Evolutionary conservation across 169 alveolate species (phyloP).

Genomic region (Perkinsus chesapeaki): DNA sequence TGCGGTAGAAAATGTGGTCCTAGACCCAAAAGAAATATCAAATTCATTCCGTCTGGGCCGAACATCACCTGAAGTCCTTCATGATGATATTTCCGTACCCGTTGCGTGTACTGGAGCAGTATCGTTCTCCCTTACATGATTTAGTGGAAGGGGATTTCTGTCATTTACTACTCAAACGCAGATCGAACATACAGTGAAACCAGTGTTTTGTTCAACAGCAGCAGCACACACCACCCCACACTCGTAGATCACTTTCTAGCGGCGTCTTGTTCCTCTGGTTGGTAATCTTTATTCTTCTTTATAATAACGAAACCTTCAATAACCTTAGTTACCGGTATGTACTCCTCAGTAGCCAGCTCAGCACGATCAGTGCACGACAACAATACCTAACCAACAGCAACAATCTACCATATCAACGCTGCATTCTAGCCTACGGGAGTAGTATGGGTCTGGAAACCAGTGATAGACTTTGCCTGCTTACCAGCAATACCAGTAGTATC

Average conservation of each 20-base stretch:
- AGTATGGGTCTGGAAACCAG: slow-evolving; percentile 98
- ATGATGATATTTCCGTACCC: no score
- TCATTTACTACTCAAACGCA: no score
- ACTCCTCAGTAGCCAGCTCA: background rate
- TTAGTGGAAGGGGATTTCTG: no score
- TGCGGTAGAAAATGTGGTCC: no score
- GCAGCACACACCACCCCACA: background rate
- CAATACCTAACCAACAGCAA: slow-evolving; percentile 72
- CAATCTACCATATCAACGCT: slow-evolving; percentile 87
- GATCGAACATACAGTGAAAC: no score
- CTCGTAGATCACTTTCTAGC: background rate
- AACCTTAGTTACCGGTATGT: slow-evolving; percentile 33
- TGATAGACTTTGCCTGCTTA: slow-evolving; percentile 83
- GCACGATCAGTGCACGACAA: slow-evolving; percentile 8
- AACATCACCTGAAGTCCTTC: no score
- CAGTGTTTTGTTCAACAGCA: background rate
- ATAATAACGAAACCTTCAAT: slow-evolving; percentile 40
- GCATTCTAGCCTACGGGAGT: slow-evolving; percentile 91
- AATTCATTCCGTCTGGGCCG: no score
- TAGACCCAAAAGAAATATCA: no score
- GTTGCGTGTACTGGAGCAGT: no score
- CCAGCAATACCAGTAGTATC: slow-evolving; percentile 97
- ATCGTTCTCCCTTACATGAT: no score
- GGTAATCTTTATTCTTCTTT: slow-evolving; percentile 33
- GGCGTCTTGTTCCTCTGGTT: slow-evolving; percentile 8